Conservation (phyloP, 78 protist genomes). For the Neovahlkampfia damariscottae region DNA sequence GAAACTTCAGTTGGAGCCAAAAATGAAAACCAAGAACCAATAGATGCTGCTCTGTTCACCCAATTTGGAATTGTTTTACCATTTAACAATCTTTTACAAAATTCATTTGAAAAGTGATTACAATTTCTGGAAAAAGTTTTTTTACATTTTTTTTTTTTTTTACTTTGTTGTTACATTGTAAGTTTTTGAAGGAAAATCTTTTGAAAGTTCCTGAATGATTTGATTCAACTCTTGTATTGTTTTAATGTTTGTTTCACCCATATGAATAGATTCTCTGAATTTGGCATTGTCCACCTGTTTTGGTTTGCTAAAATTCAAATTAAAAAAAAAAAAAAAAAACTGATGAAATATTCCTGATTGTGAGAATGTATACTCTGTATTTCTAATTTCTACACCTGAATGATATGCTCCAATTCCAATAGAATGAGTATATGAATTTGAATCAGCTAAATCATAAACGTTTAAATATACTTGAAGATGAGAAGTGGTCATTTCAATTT, state of each 20-base stretch:
- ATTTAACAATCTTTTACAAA: background rate
- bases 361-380: constrained; percentile 1
- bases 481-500: too few species aligned
- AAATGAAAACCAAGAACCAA: too few species aligned
- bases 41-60: constrained; percentile 19
- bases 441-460: background rate
- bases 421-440: background rate
- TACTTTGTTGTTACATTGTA: too few species aligned
- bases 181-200: background rate
- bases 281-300: background rate
- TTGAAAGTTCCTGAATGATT: background rate
- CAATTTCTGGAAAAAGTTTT: constrained; percentile 9
- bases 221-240: background rate
- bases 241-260: background rate
- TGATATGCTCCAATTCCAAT: constrained; percentile 9
- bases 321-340: background rate
- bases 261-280: background rate
- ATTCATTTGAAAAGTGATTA: constrained; percentile 9
- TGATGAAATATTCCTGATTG: background rate
- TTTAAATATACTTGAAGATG: constrained; percentile 9
- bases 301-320: background rate
- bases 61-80: background rate
- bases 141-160: too few species aligned
- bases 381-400: constrained; percentile 7
- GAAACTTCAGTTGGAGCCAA: too few species aligned